Conservation (phyloP, 257 asterid species). For the Buddleja alternifolia region DNA sequence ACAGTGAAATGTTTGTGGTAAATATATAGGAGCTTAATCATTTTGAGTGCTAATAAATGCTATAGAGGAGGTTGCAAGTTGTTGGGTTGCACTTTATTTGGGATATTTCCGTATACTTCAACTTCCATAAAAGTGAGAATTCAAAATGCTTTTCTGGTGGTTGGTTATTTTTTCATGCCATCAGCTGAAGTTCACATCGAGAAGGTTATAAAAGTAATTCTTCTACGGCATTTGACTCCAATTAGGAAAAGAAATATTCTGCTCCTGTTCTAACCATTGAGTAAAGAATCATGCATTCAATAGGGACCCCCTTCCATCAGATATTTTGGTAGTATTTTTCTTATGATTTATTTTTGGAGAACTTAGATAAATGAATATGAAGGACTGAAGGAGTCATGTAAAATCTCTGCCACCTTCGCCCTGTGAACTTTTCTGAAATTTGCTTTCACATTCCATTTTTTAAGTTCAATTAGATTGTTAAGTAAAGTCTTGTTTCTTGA, state of each 20-base stretch:
- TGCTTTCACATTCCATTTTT: neutral
- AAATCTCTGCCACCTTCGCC: neutral
- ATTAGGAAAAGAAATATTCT: neutral
- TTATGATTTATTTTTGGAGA: neutral
- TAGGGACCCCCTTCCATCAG: neutral
- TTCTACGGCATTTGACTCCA: neutral
- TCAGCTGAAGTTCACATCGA: neutral
- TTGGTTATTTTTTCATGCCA: neutral
- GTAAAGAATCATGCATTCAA: neutral
- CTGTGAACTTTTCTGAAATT: neutral
- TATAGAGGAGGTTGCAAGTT: neutral
- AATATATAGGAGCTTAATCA: neutral
- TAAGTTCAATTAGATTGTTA: neutral
- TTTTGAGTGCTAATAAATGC: conserved; percentile 10
- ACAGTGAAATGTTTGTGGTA: neutral
- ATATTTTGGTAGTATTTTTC: neutral
- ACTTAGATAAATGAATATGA: neutral
- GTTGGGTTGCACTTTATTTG: neutral
- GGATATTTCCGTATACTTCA: neutral
- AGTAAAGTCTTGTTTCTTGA: neutral
- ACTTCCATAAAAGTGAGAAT: neutral
- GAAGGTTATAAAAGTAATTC: neutral
- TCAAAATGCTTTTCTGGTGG: neutral
- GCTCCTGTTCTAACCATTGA: neutral
- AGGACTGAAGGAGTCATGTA: neutral